A percentile compares a stretch with the other conserved stretches of the same genome.
Evolutionary conservation across 2,329 filamentous ascomycete species (phyloP).

Genomic region (Alternaria viburni): DNA sequence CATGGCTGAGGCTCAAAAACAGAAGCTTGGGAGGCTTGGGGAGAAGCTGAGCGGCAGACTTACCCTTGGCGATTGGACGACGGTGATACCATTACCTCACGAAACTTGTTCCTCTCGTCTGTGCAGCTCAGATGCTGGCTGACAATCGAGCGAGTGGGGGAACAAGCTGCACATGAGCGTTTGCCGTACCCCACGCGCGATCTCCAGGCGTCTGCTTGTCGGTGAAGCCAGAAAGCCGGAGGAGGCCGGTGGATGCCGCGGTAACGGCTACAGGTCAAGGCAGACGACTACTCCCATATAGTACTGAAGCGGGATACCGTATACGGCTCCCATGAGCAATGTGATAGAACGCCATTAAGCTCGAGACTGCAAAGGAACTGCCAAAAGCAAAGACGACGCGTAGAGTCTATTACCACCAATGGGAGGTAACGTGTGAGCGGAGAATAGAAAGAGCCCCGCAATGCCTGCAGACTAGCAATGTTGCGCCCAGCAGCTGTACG

Average conservation of each 20-base stretch:
- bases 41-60: conserved; percentile 3
- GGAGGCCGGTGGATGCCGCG: conserved; percentile 4
- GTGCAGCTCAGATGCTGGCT: conserved; percentile 24
- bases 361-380: neutral
- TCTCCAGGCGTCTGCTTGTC: conserved; percentile 15
- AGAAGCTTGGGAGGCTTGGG: conserved; percentile 4
- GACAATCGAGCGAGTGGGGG: conserved; percentile 23
- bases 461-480: conserved; percentile 1
- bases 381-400: conserved; percentile 23
- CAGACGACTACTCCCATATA: neutral
- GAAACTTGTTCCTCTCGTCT: conserved; percentile 23
- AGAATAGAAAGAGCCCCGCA: conserved; percentile 10
- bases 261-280: neutral
- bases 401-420: conserved; percentile 8
- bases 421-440: neutral
- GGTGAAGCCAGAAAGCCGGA: conserved; percentile 6
- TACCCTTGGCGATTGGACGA: conserved; percentile 15
- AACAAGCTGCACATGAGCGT: conserved; percentile 18
- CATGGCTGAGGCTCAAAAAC: conserved; percentile 32
- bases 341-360: neutral
- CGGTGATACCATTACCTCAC: conserved; percentile 44
- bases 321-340: neutral
- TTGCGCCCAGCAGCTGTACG: conserved; percentile 6
- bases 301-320: neutral
- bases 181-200: conserved; percentile 1